Conservation (phyloP, 257 asterid species). For the Solanum clarkiae region DNA sequence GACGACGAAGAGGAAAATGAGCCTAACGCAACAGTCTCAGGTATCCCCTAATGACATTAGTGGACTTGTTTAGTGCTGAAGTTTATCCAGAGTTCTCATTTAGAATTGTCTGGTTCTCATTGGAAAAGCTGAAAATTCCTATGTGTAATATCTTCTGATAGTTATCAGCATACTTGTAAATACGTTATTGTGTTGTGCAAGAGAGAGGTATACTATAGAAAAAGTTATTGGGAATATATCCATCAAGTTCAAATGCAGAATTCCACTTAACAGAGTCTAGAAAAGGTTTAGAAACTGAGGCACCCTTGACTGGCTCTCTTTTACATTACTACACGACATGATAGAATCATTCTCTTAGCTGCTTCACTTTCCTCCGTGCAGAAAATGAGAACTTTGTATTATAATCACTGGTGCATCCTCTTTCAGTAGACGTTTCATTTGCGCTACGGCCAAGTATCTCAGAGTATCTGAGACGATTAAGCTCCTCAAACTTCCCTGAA, state of each 20-base stretch:
- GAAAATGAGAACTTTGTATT: neutral
- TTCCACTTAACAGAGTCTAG: neutral
- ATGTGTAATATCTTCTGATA: too few species aligned
- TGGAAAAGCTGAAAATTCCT: neutral
- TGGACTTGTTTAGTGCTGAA: neutral
- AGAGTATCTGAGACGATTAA: neutral
- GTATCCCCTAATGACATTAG: conserved; percentile 15
- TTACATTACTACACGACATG: neutral
- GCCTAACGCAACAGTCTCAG: conserved; percentile 53
- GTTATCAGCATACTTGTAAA: neutral
- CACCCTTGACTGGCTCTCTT: neutral
- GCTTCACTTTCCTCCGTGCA: neutral
- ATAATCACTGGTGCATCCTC: neutral
- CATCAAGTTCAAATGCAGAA: neutral
- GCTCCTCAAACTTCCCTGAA: neutral
- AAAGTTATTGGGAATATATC: neutral
- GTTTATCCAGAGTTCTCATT: neutral
- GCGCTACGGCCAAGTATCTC: neutral
- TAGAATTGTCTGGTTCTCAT: neutral
- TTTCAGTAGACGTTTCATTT: neutral
- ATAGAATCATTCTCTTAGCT: neutral
- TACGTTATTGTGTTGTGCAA: neutral
- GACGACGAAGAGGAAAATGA: conserved; percentile 46
- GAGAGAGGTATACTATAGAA: neutral
- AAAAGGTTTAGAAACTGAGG: neutral